These are phyloP conservation scores for Bimuria novae-zelandiae DNA, from an alignment of 2,329 filamentous ascomycete species.

Conservation along the genomic window DNA sequence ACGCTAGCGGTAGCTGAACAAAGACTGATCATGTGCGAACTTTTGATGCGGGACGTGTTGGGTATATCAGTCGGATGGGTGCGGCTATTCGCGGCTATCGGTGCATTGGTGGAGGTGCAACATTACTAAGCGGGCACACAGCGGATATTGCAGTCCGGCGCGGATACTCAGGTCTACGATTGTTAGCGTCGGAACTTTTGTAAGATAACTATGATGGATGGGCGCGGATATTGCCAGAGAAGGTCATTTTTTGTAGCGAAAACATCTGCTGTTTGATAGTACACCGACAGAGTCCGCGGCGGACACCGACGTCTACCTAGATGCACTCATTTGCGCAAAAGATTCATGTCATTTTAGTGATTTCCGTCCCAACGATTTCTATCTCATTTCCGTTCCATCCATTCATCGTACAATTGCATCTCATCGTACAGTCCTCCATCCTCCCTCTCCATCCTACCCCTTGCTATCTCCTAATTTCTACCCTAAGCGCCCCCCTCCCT, in stretches of 20 bases:
- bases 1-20: not conserved
- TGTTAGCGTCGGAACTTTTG: not conserved
- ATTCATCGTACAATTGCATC: not conserved
- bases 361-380: too few species aligned
- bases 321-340: too few species aligned
- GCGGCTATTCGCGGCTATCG: conserved; percentile 32
- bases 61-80: conserved; percentile 28
- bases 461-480: too few species aligned
- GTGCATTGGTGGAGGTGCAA: not conserved
- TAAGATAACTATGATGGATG: not conserved
- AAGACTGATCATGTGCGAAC: conserved; percentile 12
- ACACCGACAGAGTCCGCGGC: too few species aligned
- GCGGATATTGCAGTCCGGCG: conserved; percentile 28
- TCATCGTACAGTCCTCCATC: not conserved
- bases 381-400: not conserved
- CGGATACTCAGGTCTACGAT: not conserved
- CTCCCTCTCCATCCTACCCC: not conserved
- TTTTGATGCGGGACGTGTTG: conserved; percentile 13
- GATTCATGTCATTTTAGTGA: not conserved
- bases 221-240: not conserved
- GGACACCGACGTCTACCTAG: too few species aligned
- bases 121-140: conserved; percentile 9
- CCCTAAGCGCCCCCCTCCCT: conserved; percentile 48
- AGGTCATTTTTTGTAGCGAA: too few species aligned
- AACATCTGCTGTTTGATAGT: too few species aligned